Conservation (phyloP, 805 yeast species). For the Lachancea thermotolerans region DNA sequence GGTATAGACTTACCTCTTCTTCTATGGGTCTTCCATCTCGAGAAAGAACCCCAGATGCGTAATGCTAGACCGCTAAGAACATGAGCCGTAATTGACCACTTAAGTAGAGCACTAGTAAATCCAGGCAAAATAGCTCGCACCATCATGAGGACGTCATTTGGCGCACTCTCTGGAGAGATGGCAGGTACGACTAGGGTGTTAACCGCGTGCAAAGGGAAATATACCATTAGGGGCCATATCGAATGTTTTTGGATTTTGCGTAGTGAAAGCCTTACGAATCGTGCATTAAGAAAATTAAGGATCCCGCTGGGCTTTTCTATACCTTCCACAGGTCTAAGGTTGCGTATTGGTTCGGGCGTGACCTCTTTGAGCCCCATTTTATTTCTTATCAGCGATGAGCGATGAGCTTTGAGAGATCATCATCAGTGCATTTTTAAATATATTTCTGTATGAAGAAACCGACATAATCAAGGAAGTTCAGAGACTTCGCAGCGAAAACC, state of each 20-base stretch:
- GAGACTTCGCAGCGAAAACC: too few species aligned
- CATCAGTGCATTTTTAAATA: too few species aligned
- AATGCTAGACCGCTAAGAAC: slow-evolving; percentile 12
- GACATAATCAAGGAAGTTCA: too few species aligned
- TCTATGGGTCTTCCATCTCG: slow-evolving; percentile 2
- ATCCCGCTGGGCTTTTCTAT: slow-evolving; percentile 4
- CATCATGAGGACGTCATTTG: slow-evolving; percentile 25
- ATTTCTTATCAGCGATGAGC: not conserved
- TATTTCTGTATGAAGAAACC: too few species aligned
- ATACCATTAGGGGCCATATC: slow-evolving; percentile 17
- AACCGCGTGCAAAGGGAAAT: slow-evolving; percentile 23
- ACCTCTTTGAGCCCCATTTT: slow-evolving; percentile 12
- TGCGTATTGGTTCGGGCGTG: slow-evolving; percentile 18
- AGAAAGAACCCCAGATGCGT: slow-evolving; percentile 11
- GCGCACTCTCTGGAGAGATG: slow-evolving; percentile 16
- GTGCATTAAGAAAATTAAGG: slow-evolving; percentile 3
- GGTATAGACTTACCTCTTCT: slow-evolving; percentile 7
- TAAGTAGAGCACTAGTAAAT: slow-evolving; percentile 15
- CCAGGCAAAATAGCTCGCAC: slow-evolving; percentile 20
- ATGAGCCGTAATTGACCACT: slow-evolving; percentile 8
- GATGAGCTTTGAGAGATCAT: not conserved
- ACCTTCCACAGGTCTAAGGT: slow-evolving; percentile 7
- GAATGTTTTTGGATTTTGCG: slow-evolving; percentile 20
- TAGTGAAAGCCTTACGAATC: slow-evolving; percentile 7
- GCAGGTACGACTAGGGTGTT: slow-evolving; percentile 20